A percentile compares a stretch with the other conserved stretches of the same genome.
Conservation (phyloP, 2,329 filamentous ascomycete species). For the Colletotrichum spinosum region DNA sequence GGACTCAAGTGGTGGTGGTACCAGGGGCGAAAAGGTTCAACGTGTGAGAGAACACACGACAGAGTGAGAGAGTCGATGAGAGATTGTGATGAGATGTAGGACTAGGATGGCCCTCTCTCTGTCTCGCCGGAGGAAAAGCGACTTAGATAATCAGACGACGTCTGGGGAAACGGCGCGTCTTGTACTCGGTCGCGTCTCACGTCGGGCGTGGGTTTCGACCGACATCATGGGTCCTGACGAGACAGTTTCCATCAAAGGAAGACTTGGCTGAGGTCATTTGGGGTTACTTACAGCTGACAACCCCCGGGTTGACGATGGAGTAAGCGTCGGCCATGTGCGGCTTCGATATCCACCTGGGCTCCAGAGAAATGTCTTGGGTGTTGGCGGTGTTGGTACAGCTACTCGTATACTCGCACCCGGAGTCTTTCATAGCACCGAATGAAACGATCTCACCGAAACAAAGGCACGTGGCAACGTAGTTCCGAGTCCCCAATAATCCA, state of each 20-base stretch:
- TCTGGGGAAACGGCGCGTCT: constrained; percentile 11
- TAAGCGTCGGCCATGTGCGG: constrained; percentile 11
- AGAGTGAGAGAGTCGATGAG: constrained; percentile 4
- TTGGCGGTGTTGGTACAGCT: constrained; percentile 13
- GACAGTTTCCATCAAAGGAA: constrained; percentile 11
- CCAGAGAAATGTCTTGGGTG: constrained; percentile 11
- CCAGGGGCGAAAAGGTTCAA: constrained; percentile 4
- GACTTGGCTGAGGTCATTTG: constrained; percentile 37
- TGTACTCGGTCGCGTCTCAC: constrained; percentile 30
- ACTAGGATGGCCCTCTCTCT: too few relatives aligned
- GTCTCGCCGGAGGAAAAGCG: too few relatives aligned
- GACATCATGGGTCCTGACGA: constrained; percentile 14
- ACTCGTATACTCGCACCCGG: not conserved
- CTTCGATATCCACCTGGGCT: constrained; percentile 18
- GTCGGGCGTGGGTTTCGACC: not conserved
- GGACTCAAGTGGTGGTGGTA: not conserved
- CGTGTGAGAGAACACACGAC: not conserved
- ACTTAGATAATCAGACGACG: constrained; percentile 3
- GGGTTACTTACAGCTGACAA: not conserved
- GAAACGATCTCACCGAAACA: too few relatives aligned
- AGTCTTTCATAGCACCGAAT: too few relatives aligned
- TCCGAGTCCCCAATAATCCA: not conserved
- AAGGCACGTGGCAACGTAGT: too few relatives aligned
- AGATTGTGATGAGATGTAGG: not conserved
- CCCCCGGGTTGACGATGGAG: constrained; percentile 6